Conservation (phyloP, 208 protist species). For the Acanthamoeba healyi region DNA sequence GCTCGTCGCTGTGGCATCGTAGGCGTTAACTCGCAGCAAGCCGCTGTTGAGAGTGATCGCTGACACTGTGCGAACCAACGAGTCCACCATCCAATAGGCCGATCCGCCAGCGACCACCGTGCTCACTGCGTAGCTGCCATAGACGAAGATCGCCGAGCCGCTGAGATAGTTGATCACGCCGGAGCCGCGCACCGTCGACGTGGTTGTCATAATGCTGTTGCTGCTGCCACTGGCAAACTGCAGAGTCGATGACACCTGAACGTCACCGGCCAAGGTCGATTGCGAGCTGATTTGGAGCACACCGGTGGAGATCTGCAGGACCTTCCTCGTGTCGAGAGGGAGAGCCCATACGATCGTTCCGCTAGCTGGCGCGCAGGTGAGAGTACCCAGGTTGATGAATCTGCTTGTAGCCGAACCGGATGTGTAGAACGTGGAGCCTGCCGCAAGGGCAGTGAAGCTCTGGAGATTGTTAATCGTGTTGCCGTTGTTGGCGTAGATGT, state of each 20-base stretch:
- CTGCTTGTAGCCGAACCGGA: background rate
- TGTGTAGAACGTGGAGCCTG: background rate
- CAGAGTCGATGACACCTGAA: background rate
- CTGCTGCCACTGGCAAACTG: background rate
- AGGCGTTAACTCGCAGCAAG: constrained; percentile 5
- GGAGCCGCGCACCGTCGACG: constrained; percentile 4
- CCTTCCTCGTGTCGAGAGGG: constrained; percentile 31
- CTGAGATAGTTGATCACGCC: constrained; percentile 17
- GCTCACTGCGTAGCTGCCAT: constrained; percentile 30
- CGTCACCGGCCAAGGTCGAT: background rate
- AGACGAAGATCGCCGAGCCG: background rate
- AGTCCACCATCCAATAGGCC: constrained; percentile 17
- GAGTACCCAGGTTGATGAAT: constrained; percentile 48
- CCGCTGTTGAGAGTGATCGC: constrained; percentile 25
- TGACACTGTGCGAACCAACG: background rate
- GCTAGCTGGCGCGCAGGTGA: background rate
- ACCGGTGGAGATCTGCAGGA: background rate
- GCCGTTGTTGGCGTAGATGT: background rate
- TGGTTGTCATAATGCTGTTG: constrained; percentile 7
- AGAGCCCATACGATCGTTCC: background rate
- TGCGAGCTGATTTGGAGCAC: background rate
- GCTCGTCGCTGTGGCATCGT: constrained; percentile 11
- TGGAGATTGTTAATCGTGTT: constrained; percentile 39
- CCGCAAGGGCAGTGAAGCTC: constrained; percentile 38
- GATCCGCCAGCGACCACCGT: background rate